Evolutionary conservation across 2,329 filamentous ascomycete genomes (phyloP).

Genomic region (Achaetomium macrosporum): DNA sequence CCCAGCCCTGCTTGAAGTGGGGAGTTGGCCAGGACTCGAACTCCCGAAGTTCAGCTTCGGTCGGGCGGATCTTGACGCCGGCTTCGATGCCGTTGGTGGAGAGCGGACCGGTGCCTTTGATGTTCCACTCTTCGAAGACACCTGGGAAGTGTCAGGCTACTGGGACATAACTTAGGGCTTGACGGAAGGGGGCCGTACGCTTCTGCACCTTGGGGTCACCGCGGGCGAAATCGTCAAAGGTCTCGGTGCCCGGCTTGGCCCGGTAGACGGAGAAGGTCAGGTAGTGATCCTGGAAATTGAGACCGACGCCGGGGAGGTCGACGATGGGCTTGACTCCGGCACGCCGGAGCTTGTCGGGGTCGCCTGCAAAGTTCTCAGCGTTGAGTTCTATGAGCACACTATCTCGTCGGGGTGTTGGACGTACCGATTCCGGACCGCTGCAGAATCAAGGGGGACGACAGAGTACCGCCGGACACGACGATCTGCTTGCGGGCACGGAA

Average conservation of each 20-base stretch:
- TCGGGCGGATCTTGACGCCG: slow-evolving; percentile 72
- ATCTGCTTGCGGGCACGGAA: slow-evolving; percentile 69
- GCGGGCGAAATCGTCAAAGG: slow-evolving; percentile 73
- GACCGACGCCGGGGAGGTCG: slow-evolving; percentile 47
- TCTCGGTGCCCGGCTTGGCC: slow-evolving; percentile 68
- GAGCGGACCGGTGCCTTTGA: slow-evolving; percentile 71
- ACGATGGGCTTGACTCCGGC: slow-evolving; percentile 43
- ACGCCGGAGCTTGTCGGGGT: slow-evolving; percentile 63
- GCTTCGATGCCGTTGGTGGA: slow-evolving; percentile 76
- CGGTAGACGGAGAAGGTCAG: slow-evolving; percentile 63
- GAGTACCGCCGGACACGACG: slow-evolving; percentile 65
- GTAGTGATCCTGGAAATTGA: slow-evolving; percentile 51
- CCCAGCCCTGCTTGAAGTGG: slow-evolving; percentile 69
- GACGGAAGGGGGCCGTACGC: slow-evolving; percentile 31
- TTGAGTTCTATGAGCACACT: no score
- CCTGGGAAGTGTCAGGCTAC: slow-evolving; percentile 33
- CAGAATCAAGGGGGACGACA: slow-evolving; percentile 68
- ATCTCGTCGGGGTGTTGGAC: background rate
- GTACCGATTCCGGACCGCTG: slow-evolving; percentile 65
- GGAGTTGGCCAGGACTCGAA: slow-evolving; percentile 69
- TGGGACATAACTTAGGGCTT: no score
- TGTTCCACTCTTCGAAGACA: slow-evolving; percentile 71
- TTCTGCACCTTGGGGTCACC: slow-evolving; percentile 69
- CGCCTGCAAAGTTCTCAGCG: slow-evolving; percentile 33
- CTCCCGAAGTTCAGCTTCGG: slow-evolving; percentile 57